phyloP scores from a whole-genome alignment of 768 basidiomycete species.

The Harrya chromipes region DNA sequence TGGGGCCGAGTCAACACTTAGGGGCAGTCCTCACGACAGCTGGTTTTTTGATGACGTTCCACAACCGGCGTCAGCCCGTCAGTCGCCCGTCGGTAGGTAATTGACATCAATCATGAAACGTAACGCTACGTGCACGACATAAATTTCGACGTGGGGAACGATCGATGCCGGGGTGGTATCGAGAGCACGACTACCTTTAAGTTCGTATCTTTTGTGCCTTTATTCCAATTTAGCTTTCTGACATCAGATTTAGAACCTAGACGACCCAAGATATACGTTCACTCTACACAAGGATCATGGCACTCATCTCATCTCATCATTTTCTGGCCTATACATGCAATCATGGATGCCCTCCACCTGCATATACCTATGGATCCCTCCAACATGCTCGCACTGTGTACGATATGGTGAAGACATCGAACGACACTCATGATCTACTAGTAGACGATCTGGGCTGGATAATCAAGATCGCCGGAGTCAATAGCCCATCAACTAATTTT shows the following conservation, averaged over 20 bases:
- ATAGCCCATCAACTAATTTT: neutral
- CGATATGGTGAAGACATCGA: constrained; percentile 12
- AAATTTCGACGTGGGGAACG: neutral
- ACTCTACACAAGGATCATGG: neutral
- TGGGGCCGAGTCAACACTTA: neutral
- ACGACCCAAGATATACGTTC: constrained; percentile 3
- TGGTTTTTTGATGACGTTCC: constrained; percentile 5
- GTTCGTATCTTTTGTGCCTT: constrained; percentile 9
- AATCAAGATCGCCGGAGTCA: neutral
- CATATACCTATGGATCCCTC: constrained; percentile 2
- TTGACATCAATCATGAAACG: neutral
- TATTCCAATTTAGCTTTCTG: neutral
- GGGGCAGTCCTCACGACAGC: constrained; percentile 5
- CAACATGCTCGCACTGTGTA: constrained; percentile 22
- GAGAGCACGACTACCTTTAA: neutral
- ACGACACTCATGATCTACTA: neutral
- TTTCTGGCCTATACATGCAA: neutral
- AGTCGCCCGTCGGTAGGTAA: constrained; percentile 1
- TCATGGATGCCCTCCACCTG: neutral
- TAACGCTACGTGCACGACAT: neutral
- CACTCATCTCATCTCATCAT: neutral
- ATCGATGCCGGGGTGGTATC: neutral
- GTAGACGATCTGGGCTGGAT: neutral
- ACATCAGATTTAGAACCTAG: constrained; percentile 2
- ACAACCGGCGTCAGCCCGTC: neutral